These are phyloP conservation scores for Mariannaea sp. DNA, from an alignment of 2,329 filamentous ascomycete genomes.

Conservation along the genomic window DNA sequence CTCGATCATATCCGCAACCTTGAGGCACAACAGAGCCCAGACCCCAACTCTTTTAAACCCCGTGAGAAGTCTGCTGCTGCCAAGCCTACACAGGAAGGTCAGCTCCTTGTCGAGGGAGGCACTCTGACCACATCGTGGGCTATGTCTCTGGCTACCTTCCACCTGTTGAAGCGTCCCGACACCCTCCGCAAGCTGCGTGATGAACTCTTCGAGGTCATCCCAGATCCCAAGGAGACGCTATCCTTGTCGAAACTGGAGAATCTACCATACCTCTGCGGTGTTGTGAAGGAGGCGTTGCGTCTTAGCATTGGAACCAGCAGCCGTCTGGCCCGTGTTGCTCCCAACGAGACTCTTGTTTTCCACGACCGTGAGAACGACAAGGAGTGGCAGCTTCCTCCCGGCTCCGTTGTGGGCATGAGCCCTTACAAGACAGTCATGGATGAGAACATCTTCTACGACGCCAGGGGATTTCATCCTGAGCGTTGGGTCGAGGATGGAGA, in stretches of 20 bases:
- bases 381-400: conserved; percentile 40
- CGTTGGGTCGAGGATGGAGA: conserved; percentile 44
- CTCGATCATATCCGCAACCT: conserved; percentile 44
- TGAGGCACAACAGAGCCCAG: conserved; percentile 41
- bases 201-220: conserved; percentile 43
- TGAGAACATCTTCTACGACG: conserved; percentile 41
- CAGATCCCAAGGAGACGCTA: conserved; percentile 37
- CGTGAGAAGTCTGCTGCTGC: conserved; percentile 39
- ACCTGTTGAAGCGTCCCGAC: conserved; percentile 41
- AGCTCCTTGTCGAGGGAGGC: conserved; percentile 46
- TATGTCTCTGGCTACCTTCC: conserved; percentile 43
- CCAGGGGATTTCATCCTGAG: conserved; percentile 42
- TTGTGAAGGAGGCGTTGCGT: conserved; percentile 57
- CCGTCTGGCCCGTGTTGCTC: conserved; percentile 53
- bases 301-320: conserved; percentile 54
- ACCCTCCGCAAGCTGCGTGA: conserved; percentile 42
- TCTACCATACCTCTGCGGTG: conserved; percentile 53
- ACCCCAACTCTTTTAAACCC: conserved; percentile 44
- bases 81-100: conserved; percentile 46
- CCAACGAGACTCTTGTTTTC: conserved; percentile 42
- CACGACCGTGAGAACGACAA: conserved; percentile 36
- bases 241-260: conserved; percentile 41
- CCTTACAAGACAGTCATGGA: conserved; percentile 45
- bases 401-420: conserved; percentile 46
- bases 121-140: conserved; percentile 48